Percentiles rank a stretch among this genome's conserved stretches.
Conservation (phyloP, 805 yeast species). For the Pichia occidentalis region DNA sequence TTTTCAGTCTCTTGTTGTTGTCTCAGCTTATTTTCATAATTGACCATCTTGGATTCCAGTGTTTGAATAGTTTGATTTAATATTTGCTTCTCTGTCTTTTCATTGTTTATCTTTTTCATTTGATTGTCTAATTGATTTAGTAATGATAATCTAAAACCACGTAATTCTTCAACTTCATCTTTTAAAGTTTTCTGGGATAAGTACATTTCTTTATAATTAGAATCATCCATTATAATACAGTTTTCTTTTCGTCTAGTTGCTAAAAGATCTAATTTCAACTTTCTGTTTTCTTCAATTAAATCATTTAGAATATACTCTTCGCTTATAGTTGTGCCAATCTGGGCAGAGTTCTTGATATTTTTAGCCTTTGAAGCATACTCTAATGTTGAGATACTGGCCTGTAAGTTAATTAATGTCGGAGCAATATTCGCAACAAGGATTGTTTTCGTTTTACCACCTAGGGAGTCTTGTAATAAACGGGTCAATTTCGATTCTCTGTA, state of each 20-base stretch:
- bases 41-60: conserved; percentile 28
- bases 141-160: conserved; percentile 36
- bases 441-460: conserved; percentile 85
- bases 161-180: conserved; percentile 43
- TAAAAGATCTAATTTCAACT: conserved; percentile 44
- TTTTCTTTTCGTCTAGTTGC: conserved; percentile 64
- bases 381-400: conserved; percentile 47
- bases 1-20: conserved; percentile 15
- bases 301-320: conserved; percentile 41
- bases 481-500: conserved; percentile 72
- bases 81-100: conserved; percentile 21
- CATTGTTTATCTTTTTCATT: conserved; percentile 15
- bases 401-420: conserved; percentile 45
- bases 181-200: conserved; percentile 43
- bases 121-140: conserved; percentile 13
- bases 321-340: conserved; percentile 37
- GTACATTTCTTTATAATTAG: conserved; percentile 48
- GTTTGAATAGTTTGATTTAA: conserved; percentile 8
- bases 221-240: conserved; percentile 48
- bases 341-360: conserved; percentile 45
- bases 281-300: conserved; percentile 39
- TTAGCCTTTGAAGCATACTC: conserved; percentile 55
- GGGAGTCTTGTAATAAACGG: conserved; percentile 64
- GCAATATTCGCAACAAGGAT: conserved; percentile 83
- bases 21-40: conserved; percentile 30